phyloP scores from a whole-genome alignment of 192 early-diverging fungal species.

The Backusella mclennaniae region DNA sequence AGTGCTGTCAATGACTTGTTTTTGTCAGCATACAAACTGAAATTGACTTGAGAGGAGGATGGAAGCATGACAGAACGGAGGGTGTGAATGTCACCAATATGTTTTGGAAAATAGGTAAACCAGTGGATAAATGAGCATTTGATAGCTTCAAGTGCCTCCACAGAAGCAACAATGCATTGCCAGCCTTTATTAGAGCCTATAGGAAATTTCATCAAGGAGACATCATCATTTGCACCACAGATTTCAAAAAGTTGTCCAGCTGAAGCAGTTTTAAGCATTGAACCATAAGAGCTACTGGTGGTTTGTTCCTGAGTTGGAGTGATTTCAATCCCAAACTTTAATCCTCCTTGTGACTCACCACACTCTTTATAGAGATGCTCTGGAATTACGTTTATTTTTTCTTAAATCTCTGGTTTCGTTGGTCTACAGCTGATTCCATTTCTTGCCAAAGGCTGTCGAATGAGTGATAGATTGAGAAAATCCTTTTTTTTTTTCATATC shows the following conservation, averaged over 20 bases:
- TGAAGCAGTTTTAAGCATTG: neutral
- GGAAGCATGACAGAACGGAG: neutral
- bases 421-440: neutral
- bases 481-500: neutral
- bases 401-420: neutral
- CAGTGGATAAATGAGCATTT: neutral
- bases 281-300: neutral
- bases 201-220: neutral
- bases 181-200: neutral
- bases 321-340: neutral
- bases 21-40: neutral
- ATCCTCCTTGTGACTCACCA: neutral
- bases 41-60: neutral
- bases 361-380: neutral
- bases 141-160: neutral
- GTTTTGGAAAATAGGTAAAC: neutral
- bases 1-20: neutral
- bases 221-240: neutral
- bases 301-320: neutral
- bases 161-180: neutral
- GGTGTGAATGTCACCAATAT: neutral
- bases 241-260: neutral
- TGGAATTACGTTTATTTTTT: neutral
- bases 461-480: neutral
- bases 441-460: neutral